phyloP scores from a whole-genome alignment of 257 asterid genomes.

The Eucommia ulmoides region DNA sequence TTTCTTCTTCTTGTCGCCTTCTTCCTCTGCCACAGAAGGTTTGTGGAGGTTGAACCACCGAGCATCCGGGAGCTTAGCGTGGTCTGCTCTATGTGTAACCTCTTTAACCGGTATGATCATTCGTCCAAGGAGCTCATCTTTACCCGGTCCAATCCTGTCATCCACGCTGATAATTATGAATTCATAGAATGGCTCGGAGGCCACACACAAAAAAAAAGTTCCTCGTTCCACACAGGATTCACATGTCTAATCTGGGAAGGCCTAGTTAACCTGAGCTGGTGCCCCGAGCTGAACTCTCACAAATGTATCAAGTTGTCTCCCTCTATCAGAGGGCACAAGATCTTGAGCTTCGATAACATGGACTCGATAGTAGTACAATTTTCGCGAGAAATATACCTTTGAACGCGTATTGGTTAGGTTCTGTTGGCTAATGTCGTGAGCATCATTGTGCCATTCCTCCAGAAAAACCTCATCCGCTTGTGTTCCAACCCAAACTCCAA shows the following conservation, averaged over 20 bases:
- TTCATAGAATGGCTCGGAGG: constrained; percentile 78
- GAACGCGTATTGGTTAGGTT: constrained; percentile 47
- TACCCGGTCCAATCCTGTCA: constrained; percentile 54
- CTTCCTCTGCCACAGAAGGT: constrained; percentile 36
- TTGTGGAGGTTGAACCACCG: constrained; percentile 54
- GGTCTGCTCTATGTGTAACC: constrained; percentile 35
- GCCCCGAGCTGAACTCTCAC: constrained; percentile 56
- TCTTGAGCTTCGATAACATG: constrained; percentile 78
- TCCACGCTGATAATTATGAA: constrained; percentile 43
- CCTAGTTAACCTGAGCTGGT: constrained; percentile 51
- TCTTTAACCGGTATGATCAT: constrained; percentile 41
- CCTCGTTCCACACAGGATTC: constrained; percentile 84
- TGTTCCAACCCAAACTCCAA: constrained; percentile 92
- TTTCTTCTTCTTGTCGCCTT: constrained; percentile 45
- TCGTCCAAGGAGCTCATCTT: constrained; percentile 49
- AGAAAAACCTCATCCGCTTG: constrained; percentile 94
- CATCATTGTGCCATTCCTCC: constrained; percentile 87
- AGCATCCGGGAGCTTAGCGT: constrained; percentile 45
- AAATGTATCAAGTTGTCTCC: constrained; percentile 35
- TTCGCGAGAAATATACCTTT: constrained; percentile 74
- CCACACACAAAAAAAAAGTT: constrained; percentile 74
- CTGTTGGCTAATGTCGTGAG: constrained; percentile 55
- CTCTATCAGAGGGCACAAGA: constrained; percentile 49
- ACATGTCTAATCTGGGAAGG: constrained; percentile 31
- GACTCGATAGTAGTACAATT: constrained; percentile 52